Percentiles rank a stretch among this genome's conserved stretches.
Conservation (phyloP, 1,139 yeast genomes). For the Kazachstania sp. region DNA sequence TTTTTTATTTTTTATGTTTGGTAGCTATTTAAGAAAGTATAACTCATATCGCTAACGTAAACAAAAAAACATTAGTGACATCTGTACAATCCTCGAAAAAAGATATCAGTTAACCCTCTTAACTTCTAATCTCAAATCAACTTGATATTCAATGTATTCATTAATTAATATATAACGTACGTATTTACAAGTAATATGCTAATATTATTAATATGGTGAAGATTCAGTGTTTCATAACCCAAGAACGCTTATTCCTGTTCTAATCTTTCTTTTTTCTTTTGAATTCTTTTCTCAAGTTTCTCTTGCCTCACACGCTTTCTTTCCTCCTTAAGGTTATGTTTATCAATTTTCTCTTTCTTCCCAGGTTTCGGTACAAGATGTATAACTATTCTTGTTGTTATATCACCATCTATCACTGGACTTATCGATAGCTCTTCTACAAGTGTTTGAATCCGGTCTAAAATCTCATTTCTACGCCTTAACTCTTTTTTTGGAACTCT, state of each 20-base stretch:
- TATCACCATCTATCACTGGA: slow-evolving; percentile 22
- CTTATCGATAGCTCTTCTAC: slow-evolving; percentile 5
- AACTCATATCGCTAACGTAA: neutral
- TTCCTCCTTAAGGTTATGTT: slow-evolving; percentile 20
- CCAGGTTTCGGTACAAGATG: slow-evolving; percentile 25
- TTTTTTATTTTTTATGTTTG: neutral
- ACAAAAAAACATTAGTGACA: neutral
- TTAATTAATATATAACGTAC: neutral
- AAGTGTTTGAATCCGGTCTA: slow-evolving; percentile 12
- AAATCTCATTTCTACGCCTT: slow-evolving; percentile 14
- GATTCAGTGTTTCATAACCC: neutral
- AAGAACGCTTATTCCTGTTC: neutral
- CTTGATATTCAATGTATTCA: neutral
- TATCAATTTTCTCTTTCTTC: slow-evolving; percentile 15
- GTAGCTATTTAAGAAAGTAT: neutral
- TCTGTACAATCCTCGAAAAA: no score
- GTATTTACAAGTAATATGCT: neutral
- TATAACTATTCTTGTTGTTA: slow-evolving; percentile 24
- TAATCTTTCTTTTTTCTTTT: slow-evolving; percentile 14
- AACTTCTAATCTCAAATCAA: no score
- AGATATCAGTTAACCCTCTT: no score
- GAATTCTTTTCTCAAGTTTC: slow-evolving; percentile 20
- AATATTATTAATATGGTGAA: neutral
- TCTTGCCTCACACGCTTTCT: slow-evolving; percentile 25
- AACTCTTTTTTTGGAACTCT: slow-evolving; percentile 8